Percentiles rank a stretch among this genome's conserved stretches.
phyloP scores from a whole-genome alignment of 345 rosid species.

The Raphanus raphanistrum region DNA sequence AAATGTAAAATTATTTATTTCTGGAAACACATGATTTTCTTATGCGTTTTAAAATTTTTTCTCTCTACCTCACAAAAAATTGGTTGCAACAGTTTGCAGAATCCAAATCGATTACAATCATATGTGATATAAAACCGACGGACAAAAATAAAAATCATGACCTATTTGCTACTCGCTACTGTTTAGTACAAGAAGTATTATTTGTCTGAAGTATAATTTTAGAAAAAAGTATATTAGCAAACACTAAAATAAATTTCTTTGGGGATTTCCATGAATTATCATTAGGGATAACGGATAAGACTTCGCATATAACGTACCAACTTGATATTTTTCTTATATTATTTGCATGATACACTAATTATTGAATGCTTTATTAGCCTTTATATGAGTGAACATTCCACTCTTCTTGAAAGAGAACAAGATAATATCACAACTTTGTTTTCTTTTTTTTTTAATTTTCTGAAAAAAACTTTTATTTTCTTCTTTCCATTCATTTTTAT shows the following conservation, averaged over 20 bases:
- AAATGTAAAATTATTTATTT: not conserved
- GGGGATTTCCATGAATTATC: not conserved
- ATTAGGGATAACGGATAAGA: constrained; percentile 25
- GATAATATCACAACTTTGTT: constrained; percentile 33
- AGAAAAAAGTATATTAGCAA: not conserved
- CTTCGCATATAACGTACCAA: constrained; percentile 21
- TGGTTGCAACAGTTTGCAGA: constrained; percentile 5
- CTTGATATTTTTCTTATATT: not conserved
- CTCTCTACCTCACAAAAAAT: not conserved
- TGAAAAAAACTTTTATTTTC: too few species aligned
- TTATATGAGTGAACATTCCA: constrained; percentile 34
- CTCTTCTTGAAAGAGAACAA: constrained; percentile 31
- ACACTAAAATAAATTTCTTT: not conserved
- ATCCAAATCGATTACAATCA: constrained; percentile 19
- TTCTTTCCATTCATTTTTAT: constrained; percentile 13
- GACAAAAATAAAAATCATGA: not conserved
- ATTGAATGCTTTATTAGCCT: constrained; percentile 33
- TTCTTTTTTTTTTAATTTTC: not conserved
- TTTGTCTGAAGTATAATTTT: not conserved
- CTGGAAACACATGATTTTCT: not conserved
- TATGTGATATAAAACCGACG: not conserved
- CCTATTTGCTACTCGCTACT: not conserved
- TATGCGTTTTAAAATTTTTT: not conserved
- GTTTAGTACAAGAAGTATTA: not conserved
- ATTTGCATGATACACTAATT: constrained; percentile 33